Base-by-base conservation (phyloP, 768 basidiomycete species). In the Podaxis sp. region DNA sequence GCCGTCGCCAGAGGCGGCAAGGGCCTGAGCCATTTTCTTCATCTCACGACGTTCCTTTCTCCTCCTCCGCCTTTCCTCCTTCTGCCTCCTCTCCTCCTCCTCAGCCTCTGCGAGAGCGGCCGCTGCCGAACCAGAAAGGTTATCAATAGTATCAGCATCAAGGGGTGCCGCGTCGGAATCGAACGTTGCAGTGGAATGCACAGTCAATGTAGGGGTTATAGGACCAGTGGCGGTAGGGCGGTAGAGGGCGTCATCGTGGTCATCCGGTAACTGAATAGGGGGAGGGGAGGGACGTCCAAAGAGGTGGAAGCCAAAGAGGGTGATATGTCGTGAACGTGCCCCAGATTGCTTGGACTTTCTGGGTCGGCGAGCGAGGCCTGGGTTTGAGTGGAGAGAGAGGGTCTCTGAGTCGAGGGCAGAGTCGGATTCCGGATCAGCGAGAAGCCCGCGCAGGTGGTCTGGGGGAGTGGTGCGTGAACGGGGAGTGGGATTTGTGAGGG, bases 101-200 rank as follows among this genome's bases (percentile, higher is more conserved):
- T 76, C 80, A 4, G 72, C 79, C 11, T 72, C 60, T 41, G 70
- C 70, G 63, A 74, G 63, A 38, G 74, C 73, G 75, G 78, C 64
- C 73, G 77, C 66, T 1, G 60, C 46, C 0, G 80, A 77, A 0
- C 79, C 76, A 5, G 85, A 80, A 40, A 87, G 67, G 30, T 77
- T 77, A 56, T 78, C 82, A 59, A 91, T 89, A 17, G 80, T 76
- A 10, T 82, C 78, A 6, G 83, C 72, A 56, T 88, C 87, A 13
- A 91, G 75, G 0, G 84, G 84, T 4, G 88, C 83, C 2, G 90
- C 89, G 64, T 91, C 90, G 0, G 87, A 85, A 72, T 91, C 90
- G 48, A 89, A 80, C 4, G 87, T 87, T 28, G 66, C 72, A 37
- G 73, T 66, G 36, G 73, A 68, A 56, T 60, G 58, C 1, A 24